Evolutionary conservation across 768 basidiomycete genomes (phyloP).

Genomic region (Hericium coralloides): DNA sequence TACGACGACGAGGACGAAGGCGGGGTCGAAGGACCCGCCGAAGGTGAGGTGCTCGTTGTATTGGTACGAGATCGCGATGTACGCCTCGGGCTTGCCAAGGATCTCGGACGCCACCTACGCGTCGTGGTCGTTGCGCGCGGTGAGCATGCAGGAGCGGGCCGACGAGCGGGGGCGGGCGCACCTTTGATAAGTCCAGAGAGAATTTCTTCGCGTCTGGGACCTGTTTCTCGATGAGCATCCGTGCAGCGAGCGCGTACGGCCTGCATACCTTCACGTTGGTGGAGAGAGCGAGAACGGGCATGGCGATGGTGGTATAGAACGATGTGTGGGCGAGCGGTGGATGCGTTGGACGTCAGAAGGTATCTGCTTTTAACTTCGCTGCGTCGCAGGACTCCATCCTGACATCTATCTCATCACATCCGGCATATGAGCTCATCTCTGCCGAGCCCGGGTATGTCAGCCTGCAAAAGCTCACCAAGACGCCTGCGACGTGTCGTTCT

Average conservation of each 20-base stretch:
- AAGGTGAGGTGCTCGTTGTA: constrained; percentile 56
- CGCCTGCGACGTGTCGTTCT: too few species aligned
- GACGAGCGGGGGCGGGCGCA: not conserved
- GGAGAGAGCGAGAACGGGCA: constrained; percentile 8
- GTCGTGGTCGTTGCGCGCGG: too few species aligned
- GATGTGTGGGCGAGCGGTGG: too few species aligned
- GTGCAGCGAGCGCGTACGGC: not conserved
- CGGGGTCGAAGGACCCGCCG: constrained; percentile 58
- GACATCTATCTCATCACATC: too few species aligned
- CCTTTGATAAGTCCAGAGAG: constrained; percentile 9
- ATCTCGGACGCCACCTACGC: constrained; percentile 22
- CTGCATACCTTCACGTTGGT: constrained; percentile 10
- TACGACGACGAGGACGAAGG: constrained; percentile 51
- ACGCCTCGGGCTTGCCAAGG: constrained; percentile 44
- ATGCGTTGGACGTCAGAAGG: too few species aligned
- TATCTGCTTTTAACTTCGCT: too few species aligned
- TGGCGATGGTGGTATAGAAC: not conserved
- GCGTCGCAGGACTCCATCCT: too few species aligned
- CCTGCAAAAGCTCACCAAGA: too few species aligned
- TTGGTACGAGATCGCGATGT: constrained; percentile 44
- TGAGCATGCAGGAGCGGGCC: too few species aligned
- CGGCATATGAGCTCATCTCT: too few species aligned
- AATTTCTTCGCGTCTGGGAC: constrained; percentile 2
- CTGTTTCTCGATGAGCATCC: not conserved
- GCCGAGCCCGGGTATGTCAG: too few species aligned